Evolutionary conservation across 1,139 yeast species (phyloP).

Genomic region (Debaryomyces singareniensis): DNA sequence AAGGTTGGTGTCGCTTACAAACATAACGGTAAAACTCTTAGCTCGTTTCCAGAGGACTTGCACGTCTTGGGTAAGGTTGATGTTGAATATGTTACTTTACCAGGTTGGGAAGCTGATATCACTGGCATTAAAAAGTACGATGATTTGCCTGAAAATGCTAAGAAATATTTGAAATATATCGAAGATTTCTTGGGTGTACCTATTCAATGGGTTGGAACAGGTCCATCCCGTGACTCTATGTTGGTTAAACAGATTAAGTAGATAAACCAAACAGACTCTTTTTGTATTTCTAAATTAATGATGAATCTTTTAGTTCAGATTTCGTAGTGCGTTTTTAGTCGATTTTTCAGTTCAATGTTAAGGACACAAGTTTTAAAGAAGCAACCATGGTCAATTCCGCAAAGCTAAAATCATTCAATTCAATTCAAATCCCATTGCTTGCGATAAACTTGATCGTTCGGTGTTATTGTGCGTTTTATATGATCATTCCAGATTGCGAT

Average conservation of each 20-base stretch:
- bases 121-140: slow-evolving; percentile 62
- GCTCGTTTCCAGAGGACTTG: slow-evolving; percentile 91
- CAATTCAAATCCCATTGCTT: slow-evolving; percentile 10
- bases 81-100: slow-evolving; percentile 81
- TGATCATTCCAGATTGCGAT: slow-evolving; percentile 82
- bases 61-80: slow-evolving; percentile 77
- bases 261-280: no score
- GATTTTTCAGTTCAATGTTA: no score
- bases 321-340: no score
- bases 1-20: slow-evolving; percentile 81
- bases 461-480: slow-evolving; percentile 41
- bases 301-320: no score
- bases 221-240: slow-evolving; percentile 93
- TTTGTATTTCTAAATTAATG: no score
- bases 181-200: slow-evolving; percentile 83
- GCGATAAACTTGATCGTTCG: slow-evolving; percentile 31
- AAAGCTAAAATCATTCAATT: slow-evolving; percentile 1
- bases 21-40: slow-evolving; percentile 65
- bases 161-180: slow-evolving; percentile 73
- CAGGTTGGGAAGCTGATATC: slow-evolving; percentile 91
- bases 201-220: slow-evolving; percentile 96
- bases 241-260: slow-evolving; percentile 33
- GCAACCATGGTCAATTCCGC: neutral
- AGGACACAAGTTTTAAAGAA: neutral
- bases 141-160: slow-evolving; percentile 84